These are phyloP conservation scores for Cutaneotrichosporon cavernicola DNA, from an alignment of 1,284 basidiomycete genomes.

Conservation along the genomic window DNA sequence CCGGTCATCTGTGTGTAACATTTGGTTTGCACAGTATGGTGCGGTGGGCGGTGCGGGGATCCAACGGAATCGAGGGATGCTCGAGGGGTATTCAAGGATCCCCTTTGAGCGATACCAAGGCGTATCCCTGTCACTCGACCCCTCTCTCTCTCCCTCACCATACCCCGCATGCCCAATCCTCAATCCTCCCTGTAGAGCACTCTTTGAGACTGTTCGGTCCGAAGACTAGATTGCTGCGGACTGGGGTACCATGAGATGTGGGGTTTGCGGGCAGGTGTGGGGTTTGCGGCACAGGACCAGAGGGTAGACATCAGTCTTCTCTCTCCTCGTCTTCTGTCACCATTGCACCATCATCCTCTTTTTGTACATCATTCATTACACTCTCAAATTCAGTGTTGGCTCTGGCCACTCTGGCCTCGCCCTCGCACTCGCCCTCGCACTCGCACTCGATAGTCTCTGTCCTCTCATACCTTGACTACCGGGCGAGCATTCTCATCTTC, in stretches of 20 bases:
- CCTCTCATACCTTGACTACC: background rate
- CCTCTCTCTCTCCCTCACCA: too few relatives aligned
- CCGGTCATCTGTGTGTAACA: background rate
- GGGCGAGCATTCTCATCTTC: background rate
- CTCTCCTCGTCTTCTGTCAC: too few relatives aligned
- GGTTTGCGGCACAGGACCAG: too few relatives aligned
- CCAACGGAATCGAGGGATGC: background rate
- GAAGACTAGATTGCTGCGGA: background rate
- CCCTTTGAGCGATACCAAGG: background rate
- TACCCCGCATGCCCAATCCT: too few relatives aligned
- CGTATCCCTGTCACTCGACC: background rate
- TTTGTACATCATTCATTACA: too few relatives aligned
- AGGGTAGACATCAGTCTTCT: too few relatives aligned
- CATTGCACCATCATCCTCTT: too few relatives aligned
- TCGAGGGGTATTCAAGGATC: background rate
- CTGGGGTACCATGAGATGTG: too few relatives aligned
- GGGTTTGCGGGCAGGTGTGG: too few relatives aligned
- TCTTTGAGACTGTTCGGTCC: background rate
- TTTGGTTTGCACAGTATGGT: background rate
- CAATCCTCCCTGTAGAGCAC: too few relatives aligned
- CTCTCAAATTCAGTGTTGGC: background rate
- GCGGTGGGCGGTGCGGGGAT: background rate
- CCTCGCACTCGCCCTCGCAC: background rate
- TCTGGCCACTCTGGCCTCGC: background rate
- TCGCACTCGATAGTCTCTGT: background rate